Evolutionary conservation across 768 basidiomycete species (phyloP).

Genomic region (Suillus discolor): DNA sequence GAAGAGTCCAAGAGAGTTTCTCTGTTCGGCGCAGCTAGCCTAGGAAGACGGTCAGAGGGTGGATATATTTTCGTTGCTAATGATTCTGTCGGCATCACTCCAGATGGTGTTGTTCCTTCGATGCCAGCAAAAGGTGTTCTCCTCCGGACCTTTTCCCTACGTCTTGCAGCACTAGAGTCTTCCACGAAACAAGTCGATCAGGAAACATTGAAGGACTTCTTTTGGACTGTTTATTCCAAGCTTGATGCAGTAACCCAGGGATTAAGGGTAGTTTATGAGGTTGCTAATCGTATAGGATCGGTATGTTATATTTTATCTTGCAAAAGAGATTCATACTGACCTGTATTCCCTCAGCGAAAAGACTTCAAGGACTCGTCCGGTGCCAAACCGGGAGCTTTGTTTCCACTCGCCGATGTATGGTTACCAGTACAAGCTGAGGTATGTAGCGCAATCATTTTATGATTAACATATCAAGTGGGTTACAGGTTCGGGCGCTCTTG

Average conservation of each 20-base stretch:
- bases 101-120: constrained; percentile 26
- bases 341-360: constrained; percentile 60
- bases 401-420: constrained; percentile 89
- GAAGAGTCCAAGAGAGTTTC: constrained; percentile 70
- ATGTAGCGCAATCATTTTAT: constrained; percentile 1
- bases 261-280: constrained; percentile 86
- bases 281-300: constrained; percentile 86
- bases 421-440: constrained; percentile 89
- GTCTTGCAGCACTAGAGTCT: constrained; percentile 74
- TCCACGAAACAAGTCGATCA: constrained; percentile 75
- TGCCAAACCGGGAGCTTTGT: constrained; percentile 72
- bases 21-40: constrained; percentile 36
- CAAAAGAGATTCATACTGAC: constrained; percentile 4
- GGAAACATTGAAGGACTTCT: constrained; percentile 86
- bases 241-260: constrained; percentile 93
- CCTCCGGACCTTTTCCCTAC: constrained; percentile 55
- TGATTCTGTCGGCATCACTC: constrained; percentile 21
- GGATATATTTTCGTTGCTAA: constrained; percentile 50
- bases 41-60: constrained; percentile 48
- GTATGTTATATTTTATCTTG: constrained; percentile 49
- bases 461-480: constrained; percentile 13
- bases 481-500: constrained; percentile 79
- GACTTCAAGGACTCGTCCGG: constrained; percentile 90
- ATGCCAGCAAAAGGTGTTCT: constrained; percentile 23
- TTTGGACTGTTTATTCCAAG: constrained; percentile 98